Evolutionary conservation across 768 basidiomycete species (phyloP).

Genomic region (Sarcodon sp.): DNA sequence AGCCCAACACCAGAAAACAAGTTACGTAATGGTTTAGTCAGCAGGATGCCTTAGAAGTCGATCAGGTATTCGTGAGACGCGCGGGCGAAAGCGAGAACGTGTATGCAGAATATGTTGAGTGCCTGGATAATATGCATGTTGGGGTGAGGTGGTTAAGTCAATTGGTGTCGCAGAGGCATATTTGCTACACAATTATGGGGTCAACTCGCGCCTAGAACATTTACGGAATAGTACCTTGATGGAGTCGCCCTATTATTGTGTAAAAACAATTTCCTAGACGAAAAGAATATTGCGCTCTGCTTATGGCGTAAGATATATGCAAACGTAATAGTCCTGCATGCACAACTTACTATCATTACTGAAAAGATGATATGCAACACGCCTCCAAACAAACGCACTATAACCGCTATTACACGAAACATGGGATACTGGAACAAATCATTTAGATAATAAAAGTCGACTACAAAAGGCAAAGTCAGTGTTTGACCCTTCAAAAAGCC

Average conservation of each 20-base stretch:
- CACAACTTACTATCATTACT: neutral
- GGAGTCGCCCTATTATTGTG: neutral
- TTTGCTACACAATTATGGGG: too few species aligned
- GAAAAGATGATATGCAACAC: neutral
- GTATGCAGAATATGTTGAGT: neutral
- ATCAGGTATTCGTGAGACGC: conserved; percentile 35
- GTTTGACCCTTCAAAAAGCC: neutral
- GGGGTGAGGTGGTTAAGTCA: neutral
- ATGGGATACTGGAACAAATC: neutral
- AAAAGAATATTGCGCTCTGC: neutral
- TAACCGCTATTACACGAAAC: neutral
- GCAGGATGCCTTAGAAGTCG: conserved; percentile 21
- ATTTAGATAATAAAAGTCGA: neutral
- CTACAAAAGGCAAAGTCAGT: neutral
- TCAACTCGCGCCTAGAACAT: too few species aligned
- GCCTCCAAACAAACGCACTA: neutral
- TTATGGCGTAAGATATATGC: neutral
- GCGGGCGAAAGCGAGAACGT: conserved; percentile 8
- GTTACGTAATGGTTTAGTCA: conserved; percentile 1
- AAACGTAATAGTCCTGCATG: neutral
- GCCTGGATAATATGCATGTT: neutral
- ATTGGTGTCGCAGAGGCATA: neutral
- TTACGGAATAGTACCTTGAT: neutral
- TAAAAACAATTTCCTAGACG: neutral
- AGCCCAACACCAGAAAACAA: neutral